phyloP scores from a whole-genome alignment of 768 basidiomycete species.

The Pulveroboletus sp. region DNA sequence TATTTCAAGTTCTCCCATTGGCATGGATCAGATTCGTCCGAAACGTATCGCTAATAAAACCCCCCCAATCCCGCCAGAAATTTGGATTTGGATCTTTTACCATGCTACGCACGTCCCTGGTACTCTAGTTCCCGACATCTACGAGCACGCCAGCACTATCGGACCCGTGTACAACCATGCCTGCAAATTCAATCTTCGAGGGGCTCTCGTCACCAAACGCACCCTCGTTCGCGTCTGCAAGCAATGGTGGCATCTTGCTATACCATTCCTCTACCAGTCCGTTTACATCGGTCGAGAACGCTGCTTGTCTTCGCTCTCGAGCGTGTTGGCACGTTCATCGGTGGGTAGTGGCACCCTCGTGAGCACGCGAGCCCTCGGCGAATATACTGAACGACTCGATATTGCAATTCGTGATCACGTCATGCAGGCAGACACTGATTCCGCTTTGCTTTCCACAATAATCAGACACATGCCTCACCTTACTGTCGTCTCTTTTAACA shows the following conservation, averaged over 20 bases:
- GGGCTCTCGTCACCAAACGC: slow-evolving; percentile 24
- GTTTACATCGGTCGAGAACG: slow-evolving; percentile 19
- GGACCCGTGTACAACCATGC: slow-evolving; percentile 7
- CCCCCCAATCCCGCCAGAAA: slow-evolving; percentile 16
- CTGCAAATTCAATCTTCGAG: slow-evolving; percentile 7
- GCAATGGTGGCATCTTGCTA: slow-evolving; percentile 27
- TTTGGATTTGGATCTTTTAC: slow-evolving; percentile 25
- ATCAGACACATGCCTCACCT: slow-evolving; percentile 19
- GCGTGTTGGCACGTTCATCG: slow-evolving; percentile 9
- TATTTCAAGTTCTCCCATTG: too few species aligned
- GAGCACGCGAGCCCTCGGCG: slow-evolving; percentile 16
- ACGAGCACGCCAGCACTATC: slow-evolving; percentile 9
- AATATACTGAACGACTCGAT: slow-evolving; percentile 25
- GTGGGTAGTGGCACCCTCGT: slow-evolving; percentile 9
- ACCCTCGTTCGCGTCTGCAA: slow-evolving; percentile 29
- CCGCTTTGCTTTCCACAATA: slow-evolving; percentile 5
- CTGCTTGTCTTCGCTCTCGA: slow-evolving; percentile 18
- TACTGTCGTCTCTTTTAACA: slow-evolving; percentile 18
- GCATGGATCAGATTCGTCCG: neutral
- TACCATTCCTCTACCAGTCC: slow-evolving; percentile 22
- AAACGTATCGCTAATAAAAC: neutral
- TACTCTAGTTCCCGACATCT: slow-evolving; percentile 23
- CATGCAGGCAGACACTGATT: neutral
- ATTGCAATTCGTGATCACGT: slow-evolving; percentile 20
- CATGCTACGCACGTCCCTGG: slow-evolving; percentile 19